A percentile compares a stretch with the other conserved stretches of the same genome.
Conservation (phyloP, 2,329 filamentous ascomycete genomes). For the Chaetomium strumarium region DNA sequence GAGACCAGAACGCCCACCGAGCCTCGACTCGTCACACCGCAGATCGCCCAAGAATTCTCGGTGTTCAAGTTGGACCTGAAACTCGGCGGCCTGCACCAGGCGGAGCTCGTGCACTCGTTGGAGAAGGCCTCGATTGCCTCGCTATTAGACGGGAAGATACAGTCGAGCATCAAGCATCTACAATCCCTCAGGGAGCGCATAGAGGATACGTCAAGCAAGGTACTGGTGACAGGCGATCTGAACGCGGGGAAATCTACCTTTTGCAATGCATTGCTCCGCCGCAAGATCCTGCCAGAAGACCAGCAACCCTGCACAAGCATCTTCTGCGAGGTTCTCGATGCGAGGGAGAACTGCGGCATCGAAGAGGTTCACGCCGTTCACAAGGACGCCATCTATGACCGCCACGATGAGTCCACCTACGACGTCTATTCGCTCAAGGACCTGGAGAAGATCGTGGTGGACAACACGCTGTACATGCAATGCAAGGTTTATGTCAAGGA, state of each 20-base stretch:
- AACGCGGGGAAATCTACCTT: conserved; percentile 99
- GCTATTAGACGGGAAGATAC: conserved; percentile 87
- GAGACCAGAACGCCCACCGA: conserved; percentile 58
- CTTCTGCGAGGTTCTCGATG: conserved; percentile 94
- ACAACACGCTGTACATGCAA: conserved; percentile 82
- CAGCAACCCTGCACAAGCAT: conserved; percentile 98
- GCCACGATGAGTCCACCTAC: conserved; percentile 90
- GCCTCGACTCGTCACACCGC: conserved; percentile 80
- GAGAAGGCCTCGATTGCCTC: conserved; percentile 89
- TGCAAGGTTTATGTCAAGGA: conserved; percentile 98
- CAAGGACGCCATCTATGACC: conserved; percentile 70
- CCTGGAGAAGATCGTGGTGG: conserved; percentile 81
- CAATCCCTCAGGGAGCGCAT: conserved; percentile 84
- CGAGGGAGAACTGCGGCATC: conserved; percentile 79
- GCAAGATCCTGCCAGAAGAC: conserved; percentile 91
- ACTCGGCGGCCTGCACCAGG: conserved; percentile 76
- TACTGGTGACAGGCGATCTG: conserved; percentile 88
- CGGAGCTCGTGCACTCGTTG: conserved; percentile 87
- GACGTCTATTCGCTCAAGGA: conserved; percentile 74
- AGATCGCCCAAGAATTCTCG: conserved; percentile 93
- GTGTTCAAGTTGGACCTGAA: conserved; percentile 93
- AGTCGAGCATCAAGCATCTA: conserved; percentile 86
- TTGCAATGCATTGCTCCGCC: conserved; percentile 89
- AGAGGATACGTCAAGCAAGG: conserved; percentile 95
- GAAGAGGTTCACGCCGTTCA: conserved; percentile 97